phyloP scores from a whole-genome alignment of 2,329 filamentous ascomycete genomes.

The Didymella pinodella region DNA sequence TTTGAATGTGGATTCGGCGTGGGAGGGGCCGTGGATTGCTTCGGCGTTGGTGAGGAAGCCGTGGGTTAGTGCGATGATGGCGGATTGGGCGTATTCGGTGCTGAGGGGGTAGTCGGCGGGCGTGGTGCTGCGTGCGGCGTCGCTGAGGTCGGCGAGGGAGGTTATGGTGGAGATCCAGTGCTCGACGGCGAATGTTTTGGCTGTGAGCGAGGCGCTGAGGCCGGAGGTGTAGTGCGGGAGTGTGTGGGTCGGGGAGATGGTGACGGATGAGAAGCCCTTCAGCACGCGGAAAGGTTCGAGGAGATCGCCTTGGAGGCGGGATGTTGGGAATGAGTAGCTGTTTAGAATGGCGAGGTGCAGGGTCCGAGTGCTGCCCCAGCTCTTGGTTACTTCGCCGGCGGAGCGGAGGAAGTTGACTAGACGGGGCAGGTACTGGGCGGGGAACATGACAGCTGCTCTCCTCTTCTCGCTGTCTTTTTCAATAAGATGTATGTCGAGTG shows the following conservation, averaged over 20 bases:
- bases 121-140: conserved; percentile 22
- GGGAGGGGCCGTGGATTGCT: conserved; percentile 10
- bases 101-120: conserved; percentile 26
- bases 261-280: conserved; percentile 31
- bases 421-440: conserved; percentile 46
- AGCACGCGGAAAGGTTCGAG: conserved; percentile 44
- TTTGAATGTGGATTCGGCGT: conserved; percentile 19
- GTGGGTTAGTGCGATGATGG: conserved; percentile 43
- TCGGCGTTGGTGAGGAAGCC: conserved; percentile 44
- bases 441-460: conserved; percentile 42
- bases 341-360: conserved; percentile 37
- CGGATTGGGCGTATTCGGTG: conserved; percentile 35
- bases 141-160: conserved; percentile 31
- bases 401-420: conserved; percentile 47
- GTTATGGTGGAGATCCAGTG: conserved; percentile 31
- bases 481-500: conserved; percentile 39
- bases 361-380: conserved; percentile 35
- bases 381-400: conserved; percentile 27
- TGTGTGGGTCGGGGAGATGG: conserved; percentile 28
- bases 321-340: conserved; percentile 35
- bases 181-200: conserved; percentile 13
- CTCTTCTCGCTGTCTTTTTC: conserved; percentile 42
- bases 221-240: conserved; percentile 38
- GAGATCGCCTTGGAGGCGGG: conserved; percentile 43
- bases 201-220: conserved; percentile 31